Conservation (phyloP, 1,284 basidiomycete species). For the Cryptococcus deneoformans region DNA sequence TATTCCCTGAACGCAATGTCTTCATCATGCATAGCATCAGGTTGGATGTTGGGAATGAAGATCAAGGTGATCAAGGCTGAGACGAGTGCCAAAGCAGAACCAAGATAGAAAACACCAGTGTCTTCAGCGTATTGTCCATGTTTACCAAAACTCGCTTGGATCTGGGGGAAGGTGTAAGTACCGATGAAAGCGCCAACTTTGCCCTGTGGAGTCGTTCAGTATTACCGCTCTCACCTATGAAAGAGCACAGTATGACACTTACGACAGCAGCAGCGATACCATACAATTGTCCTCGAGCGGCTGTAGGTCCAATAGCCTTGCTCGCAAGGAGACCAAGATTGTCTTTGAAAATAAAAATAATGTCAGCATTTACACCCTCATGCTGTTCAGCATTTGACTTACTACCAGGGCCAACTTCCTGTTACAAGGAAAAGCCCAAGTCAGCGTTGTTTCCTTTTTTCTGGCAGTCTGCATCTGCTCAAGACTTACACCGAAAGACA, state of each 20-base stretch:
- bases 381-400: constrained; percentile 1
- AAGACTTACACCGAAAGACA: constrained; percentile 64
- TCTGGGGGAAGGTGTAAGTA: constrained; percentile 67
- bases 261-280: constrained; percentile 78
- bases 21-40: constrained; percentile 76
- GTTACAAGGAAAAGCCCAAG: neutral
- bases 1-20: constrained; percentile 75
- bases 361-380: neutral
- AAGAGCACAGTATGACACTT: too few species aligned
- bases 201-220: constrained; percentile 35
- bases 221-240: too few species aligned
- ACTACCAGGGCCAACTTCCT: constrained; percentile 27
- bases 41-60: constrained; percentile 69
- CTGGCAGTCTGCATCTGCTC: too few species aligned
- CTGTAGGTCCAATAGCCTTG: constrained; percentile 73
- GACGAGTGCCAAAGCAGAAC: constrained; percentile 65
- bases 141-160: constrained; percentile 53
- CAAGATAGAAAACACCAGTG: constrained; percentile 46
- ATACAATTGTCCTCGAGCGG: constrained; percentile 81
- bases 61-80: constrained; percentile 70
- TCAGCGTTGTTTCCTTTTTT: too few species aligned
- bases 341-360: constrained; percentile 49
- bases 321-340: constrained; percentile 74
- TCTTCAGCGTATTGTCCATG: constrained; percentile 30
- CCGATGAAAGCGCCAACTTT: constrained; percentile 75